phyloP scores from a whole-genome alignment of 192 early-diverging fungal genomes.

The Coemansia sp. region DNA sequence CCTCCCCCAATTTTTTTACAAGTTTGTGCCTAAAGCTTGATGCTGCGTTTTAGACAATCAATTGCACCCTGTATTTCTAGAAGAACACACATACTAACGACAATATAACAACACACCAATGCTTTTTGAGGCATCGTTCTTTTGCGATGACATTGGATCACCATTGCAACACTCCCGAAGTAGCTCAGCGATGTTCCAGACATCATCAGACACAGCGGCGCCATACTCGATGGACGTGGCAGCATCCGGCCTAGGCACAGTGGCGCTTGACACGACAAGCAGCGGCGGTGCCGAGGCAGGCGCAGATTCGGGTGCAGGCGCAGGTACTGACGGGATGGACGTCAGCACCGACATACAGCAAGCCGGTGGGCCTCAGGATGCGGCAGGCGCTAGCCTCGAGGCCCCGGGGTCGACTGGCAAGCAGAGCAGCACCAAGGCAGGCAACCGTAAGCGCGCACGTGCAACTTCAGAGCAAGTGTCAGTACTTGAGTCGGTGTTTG shows the following conservation, averaged over 20 bases:
- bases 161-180: constrained; percentile 8
- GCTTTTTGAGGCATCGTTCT: constrained; percentile 14
- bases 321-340: not conserved
- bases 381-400: constrained; percentile 4
- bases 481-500: constrained; percentile 66
- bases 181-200: constrained; percentile 13
- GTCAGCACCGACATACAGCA: not conserved
- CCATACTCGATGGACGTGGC: constrained; percentile 1
- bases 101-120: no score
- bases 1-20: no score
- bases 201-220: constrained; percentile 8
- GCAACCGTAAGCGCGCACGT: constrained; percentile 60
- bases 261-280: not conserved
- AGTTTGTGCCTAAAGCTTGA: no score
- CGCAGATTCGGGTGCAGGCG: not conserved
- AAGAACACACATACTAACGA: not conserved
- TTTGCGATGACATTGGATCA: constrained; percentile 15
- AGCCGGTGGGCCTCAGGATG: not conserved
- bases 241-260: not conserved
- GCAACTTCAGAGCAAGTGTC: constrained; percentile 71
- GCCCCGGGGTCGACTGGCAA: constrained; percentile 6
- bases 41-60: not conserved
- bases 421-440: constrained; percentile 14
- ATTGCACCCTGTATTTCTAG: not conserved
- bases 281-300: not conserved